These are phyloP conservation scores for Claviceps paspali DNA, from an alignment of 2,329 filamentous ascomycete species.

Conservation along the genomic window DNA sequence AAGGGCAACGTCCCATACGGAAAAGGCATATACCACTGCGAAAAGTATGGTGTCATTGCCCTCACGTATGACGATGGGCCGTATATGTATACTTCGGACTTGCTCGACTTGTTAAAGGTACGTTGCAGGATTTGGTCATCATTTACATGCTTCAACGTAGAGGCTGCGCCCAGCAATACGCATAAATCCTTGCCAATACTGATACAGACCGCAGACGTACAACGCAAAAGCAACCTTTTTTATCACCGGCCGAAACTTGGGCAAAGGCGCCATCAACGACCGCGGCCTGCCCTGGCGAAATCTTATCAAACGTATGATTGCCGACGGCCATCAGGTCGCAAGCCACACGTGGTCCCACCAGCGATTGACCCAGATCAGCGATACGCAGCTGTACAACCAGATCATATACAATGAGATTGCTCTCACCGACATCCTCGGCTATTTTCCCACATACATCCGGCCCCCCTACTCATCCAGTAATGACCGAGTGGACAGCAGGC, in stretches of 20 bases:
- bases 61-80: constrained; percentile 33
- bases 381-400: constrained; percentile 20
- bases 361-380: constrained; percentile 22
- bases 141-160: too few species aligned
- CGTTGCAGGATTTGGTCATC: too few species aligned
- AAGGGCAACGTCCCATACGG: constrained; percentile 41
- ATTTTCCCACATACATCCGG: constrained; percentile 28
- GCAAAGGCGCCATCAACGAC: constrained; percentile 28
- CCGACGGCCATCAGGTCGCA: constrained; percentile 44
- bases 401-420: constrained; percentile 29
- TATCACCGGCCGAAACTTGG: constrained; percentile 20
- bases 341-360: constrained; percentile 35
- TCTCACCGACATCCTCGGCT: constrained; percentile 23
- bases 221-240: constrained; percentile 24
- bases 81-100: constrained; percentile 23
- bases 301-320: constrained; percentile 29
- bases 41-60: constrained; percentile 21
- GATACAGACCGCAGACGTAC: constrained; percentile 14
- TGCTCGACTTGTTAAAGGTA: constrained; percentile 22
- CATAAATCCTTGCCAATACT: neutral
- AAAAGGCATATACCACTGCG: constrained; percentile 29
- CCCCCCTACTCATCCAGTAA: constrained; percentile 32
- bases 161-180: too few species aligned
- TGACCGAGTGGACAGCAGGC: constrained; percentile 20
- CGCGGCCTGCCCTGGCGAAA: constrained; percentile 17